Evolutionary conservation across 495 filamentous ascomycete species (phyloP).

Genomic region (Clavariopsis aquatica): DNA sequence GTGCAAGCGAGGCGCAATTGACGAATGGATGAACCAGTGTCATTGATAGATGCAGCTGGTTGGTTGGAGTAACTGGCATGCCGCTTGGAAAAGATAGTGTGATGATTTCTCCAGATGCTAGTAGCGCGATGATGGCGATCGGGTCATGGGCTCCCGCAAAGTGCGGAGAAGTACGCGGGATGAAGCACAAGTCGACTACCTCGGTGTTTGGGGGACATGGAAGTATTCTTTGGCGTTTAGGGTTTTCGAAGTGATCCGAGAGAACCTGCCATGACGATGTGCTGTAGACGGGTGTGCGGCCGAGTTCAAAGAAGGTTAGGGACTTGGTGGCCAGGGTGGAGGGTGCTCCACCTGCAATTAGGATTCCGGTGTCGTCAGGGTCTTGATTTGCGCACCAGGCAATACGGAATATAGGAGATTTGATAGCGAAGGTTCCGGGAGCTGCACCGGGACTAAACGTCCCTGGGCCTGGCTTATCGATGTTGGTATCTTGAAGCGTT

Average conservation of each 20-base stretch:
- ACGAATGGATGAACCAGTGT: slow-evolving; percentile 87
- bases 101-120: slow-evolving; percentile 82
- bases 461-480: slow-evolving; percentile 62
- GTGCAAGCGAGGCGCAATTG: slow-evolving; percentile 64
- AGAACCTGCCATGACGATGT: slow-evolving; percentile 87
- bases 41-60: slow-evolving; percentile 81
- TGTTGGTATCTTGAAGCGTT: slow-evolving; percentile 68
- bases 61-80: slow-evolving; percentile 84
- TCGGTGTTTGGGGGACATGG: slow-evolving; percentile 76
- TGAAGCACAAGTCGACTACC: slow-evolving; percentile 76
- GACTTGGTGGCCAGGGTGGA: slow-evolving; percentile 66
- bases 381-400: slow-evolving; percentile 91
- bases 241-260: slow-evolving; percentile 69
- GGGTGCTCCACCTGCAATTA: slow-evolving; percentile 78
- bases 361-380: slow-evolving; percentile 84
- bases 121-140: slow-evolving; percentile 73
- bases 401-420: slow-evolving; percentile 72
- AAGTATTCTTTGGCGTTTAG: slow-evolving; percentile 67
- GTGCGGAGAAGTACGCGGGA: slow-evolving; percentile 78
- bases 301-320: slow-evolving; percentile 85
- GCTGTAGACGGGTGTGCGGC: slow-evolving; percentile 81
- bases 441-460: slow-evolving; percentile 48
- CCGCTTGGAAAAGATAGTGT: slow-evolving; percentile 90
- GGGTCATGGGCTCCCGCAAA: slow-evolving; percentile 88
- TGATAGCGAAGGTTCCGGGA: slow-evolving; percentile 54